These are phyloP conservation scores for Dillenia turbinata DNA, from an alignment of 164 flowering plant species.

Conservation along the genomic window DNA sequence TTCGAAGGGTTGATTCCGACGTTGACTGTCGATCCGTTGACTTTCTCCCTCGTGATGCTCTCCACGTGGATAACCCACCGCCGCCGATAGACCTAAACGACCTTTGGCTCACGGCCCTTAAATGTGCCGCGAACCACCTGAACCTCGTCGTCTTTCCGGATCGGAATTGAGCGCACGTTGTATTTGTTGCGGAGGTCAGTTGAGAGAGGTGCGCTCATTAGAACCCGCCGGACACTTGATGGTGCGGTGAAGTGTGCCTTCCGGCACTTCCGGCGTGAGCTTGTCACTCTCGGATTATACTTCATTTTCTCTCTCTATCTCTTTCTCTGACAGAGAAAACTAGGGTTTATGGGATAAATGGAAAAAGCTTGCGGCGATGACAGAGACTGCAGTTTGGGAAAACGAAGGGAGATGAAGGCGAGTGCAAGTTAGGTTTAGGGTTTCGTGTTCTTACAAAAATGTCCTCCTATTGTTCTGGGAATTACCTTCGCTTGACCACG, in stretches of 20 bases:
- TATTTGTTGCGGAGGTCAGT: conserved; percentile 26
- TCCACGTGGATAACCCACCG: conserved; percentile 30
- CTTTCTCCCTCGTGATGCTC: conserved; percentile 32
- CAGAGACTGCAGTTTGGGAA: no score
- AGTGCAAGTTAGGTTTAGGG: no score
- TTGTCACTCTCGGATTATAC: conserved; percentile 19
- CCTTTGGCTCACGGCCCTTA: conserved; percentile 29
- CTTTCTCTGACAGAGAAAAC: no score
- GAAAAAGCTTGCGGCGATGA: no score
- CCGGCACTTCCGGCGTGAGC: conserved; percentile 24
- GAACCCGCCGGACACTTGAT: conserved; percentile 20
- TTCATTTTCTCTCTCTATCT: conserved; percentile 8
- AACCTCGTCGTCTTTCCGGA: conserved; percentile 30
- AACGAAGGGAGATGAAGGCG: no score
- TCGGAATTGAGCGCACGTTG: conserved; percentile 23
- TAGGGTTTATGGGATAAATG: no score
- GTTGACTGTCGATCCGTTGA: conserved; percentile 32
- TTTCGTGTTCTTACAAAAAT: no score
- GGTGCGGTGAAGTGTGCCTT: conserved; percentile 30
- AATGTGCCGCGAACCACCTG: conserved; percentile 27
- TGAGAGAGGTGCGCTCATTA: conserved; percentile 26
- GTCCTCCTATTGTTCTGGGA: no score
- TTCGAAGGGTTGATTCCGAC: conserved; percentile 29
- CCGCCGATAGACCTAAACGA: conserved; percentile 24
- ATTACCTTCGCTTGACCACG: no score